Evolutionary conservation across 768 basidiomycete genomes (phyloP).

Genomic region (Boletus subparvulus): DNA sequence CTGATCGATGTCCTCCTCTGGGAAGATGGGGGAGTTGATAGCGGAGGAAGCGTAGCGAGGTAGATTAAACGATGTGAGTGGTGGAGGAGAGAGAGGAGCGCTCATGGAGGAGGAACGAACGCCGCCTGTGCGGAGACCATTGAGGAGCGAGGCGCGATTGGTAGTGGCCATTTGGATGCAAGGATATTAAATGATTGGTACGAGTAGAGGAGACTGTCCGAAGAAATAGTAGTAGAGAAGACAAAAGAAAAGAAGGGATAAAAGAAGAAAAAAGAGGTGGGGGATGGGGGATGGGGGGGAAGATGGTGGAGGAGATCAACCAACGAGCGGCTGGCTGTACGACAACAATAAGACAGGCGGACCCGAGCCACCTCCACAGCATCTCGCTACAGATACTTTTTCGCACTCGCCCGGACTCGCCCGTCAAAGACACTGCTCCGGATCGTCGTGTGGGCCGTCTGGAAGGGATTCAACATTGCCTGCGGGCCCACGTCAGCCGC

Average conservation of each 20-base stretch:
- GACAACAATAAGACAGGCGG: constrained; percentile 21
- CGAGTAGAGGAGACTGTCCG: constrained; percentile 11
- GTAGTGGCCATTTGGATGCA: constrained; percentile 41
- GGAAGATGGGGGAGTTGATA: constrained; percentile 44
- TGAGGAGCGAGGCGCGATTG: constrained; percentile 80
- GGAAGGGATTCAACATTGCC: constrained; percentile 95
- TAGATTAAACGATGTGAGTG: constrained; percentile 60
- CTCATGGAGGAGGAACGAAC: constrained; percentile 69
- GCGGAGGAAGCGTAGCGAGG: constrained; percentile 50
- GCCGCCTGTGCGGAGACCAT: constrained; percentile 86
- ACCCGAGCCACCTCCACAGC: constrained; percentile 20
- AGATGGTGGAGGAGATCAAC: constrained; percentile 9
- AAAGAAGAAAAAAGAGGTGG: constrained; percentile 12
- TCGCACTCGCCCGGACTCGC: constrained; percentile 82
- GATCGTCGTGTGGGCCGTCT: constrained; percentile 83
- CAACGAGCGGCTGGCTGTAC: constrained; percentile 3
- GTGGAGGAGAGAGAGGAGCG: constrained; percentile 69
- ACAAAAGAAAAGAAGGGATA: constrained; percentile 15
- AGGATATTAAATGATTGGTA: constrained; percentile 25
- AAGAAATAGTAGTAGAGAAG: constrained; percentile 9
- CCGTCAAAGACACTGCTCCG: constrained; percentile 79
- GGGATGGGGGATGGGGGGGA: not conserved
- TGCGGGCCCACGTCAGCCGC: constrained; percentile 31
- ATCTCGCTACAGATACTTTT: constrained; percentile 61
- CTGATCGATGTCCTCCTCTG: constrained; percentile 57